Evolutionary conservation across 2,329 filamentous ascomycete species (phyloP).

Genomic region (Alternaria brassicae): DNA sequence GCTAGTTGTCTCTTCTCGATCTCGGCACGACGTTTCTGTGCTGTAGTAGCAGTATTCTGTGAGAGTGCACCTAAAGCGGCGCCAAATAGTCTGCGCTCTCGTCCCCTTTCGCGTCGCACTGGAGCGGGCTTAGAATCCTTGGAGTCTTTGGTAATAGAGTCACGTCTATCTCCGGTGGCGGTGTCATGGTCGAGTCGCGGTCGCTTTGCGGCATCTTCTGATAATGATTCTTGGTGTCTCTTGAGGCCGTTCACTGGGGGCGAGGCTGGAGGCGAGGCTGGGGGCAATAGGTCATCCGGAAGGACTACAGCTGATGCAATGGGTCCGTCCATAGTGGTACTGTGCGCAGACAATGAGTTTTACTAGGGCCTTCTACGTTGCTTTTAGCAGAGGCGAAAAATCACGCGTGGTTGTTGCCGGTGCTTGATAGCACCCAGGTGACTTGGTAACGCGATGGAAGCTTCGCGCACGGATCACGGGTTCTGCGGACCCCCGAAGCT

Average conservation of each 20-base stretch:
- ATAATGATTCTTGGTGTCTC: slow-evolving; percentile 62
- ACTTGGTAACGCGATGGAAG: slow-evolving; percentile 24
- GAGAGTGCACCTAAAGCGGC: slow-evolving; percentile 79
- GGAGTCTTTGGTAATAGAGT: slow-evolving; percentile 19
- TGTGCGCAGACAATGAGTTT: not conserved
- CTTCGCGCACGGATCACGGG: slow-evolving; percentile 35
- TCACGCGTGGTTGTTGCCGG: slow-evolving; percentile 4
- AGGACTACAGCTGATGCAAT: slow-evolving; percentile 64
- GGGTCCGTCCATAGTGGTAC: slow-evolving; percentile 46
- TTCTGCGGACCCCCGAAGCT: slow-evolving; percentile 25
- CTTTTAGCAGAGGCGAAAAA: not conserved
- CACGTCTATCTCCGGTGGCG: slow-evolving; percentile 25
- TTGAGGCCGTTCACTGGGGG: slow-evolving; percentile 49
- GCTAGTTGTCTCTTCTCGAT: slow-evolving; percentile 84
- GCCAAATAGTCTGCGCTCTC: slow-evolving; percentile 85
- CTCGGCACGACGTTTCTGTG: slow-evolving; percentile 74
- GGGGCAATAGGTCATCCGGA: slow-evolving; percentile 52
- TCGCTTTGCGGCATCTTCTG: slow-evolving; percentile 61
- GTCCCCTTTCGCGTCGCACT: slow-evolving; percentile 71
- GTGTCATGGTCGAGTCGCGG: slow-evolving; percentile 55
- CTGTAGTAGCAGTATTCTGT: slow-evolving; percentile 67
- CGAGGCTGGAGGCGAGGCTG: slow-evolving; percentile 40
- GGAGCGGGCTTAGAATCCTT: slow-evolving; percentile 48
- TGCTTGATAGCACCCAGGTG: slow-evolving; percentile 1
- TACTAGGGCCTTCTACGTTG: not conserved